Evolutionary conservation across 2,329 filamentous ascomycete species (phyloP).

Genomic region (Elsinoe batatas): DNA sequence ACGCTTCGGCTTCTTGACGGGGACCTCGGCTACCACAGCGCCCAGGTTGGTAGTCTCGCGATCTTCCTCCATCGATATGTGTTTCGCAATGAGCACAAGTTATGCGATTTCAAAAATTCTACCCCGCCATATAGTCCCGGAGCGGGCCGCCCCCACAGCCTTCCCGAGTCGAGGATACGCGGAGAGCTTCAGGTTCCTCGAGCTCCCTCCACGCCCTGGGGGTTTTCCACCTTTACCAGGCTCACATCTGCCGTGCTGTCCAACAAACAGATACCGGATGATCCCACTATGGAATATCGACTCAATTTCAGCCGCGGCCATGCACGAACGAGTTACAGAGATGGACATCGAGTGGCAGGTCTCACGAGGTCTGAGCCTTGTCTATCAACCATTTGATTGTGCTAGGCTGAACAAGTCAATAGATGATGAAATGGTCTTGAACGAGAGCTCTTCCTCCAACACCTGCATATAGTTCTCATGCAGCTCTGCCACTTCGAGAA

Average conservation of each 20-base stretch:
- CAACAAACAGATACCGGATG: not conserved
- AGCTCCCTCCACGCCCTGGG: not conserved
- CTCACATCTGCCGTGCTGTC: not conserved
- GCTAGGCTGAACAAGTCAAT: no score
- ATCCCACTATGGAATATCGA: not conserved
- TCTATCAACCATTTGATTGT: no score
- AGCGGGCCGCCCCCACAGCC: not conserved
- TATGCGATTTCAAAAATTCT: not conserved
- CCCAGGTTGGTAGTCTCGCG: slow-evolving; percentile 60
- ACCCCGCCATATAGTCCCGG: not conserved
- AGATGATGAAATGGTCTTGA: no score
- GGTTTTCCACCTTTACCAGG: not conserved
- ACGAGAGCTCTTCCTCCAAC: no score
- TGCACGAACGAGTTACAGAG: no score
- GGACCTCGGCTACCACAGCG: slow-evolving; percentile 54
- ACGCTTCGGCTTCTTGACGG: slow-evolving; percentile 68
- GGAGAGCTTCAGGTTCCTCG: not conserved
- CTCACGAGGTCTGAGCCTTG: no score
- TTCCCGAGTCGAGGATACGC: not conserved
- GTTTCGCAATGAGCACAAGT: not conserved
- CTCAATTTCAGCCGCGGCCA: not conserved
- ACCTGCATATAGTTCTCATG: no score
- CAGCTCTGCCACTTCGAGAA: not conserved
- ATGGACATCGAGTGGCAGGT: no score
- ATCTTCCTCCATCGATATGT: slow-evolving; percentile 62